Evolutionary conservation across 2,329 filamentous ascomycete genomes (phyloP).

Genomic region (Mariannaea sp.): DNA sequence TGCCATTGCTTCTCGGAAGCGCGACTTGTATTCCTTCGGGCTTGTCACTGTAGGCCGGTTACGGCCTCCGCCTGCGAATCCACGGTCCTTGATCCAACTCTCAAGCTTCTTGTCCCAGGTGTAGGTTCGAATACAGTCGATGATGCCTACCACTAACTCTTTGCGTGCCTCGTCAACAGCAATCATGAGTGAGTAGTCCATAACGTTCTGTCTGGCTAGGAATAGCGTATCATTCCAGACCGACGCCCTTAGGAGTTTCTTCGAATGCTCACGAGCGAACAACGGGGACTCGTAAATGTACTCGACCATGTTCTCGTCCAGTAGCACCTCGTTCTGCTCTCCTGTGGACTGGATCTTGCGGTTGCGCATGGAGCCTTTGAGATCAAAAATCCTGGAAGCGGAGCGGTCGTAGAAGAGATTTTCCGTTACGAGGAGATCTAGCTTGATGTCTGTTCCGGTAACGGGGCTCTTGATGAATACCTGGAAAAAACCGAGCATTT

Average conservation of each 20-base stretch:
- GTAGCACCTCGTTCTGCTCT: slow-evolving; percentile 91
- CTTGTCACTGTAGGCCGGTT: slow-evolving; percentile 94
- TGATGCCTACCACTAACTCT: slow-evolving; percentile 95
- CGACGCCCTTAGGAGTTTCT: slow-evolving; percentile 86
- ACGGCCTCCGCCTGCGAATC: slow-evolving; percentile 74
- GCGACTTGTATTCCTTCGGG: slow-evolving; percentile 95
- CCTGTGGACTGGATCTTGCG: slow-evolving; percentile 96
- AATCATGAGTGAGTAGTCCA: slow-evolving; percentile 99
- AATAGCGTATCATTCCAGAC: slow-evolving; percentile 99
- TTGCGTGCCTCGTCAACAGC: slow-evolving; percentile 89
- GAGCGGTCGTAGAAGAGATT: slow-evolving; percentile 96
- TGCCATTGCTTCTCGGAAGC: slow-evolving; percentile 96
- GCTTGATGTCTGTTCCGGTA: slow-evolving; percentile 91
- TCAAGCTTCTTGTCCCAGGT: slow-evolving; percentile 99
- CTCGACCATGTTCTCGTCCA: slow-evolving; percentile 99
- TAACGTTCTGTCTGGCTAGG: slow-evolving; percentile 91
- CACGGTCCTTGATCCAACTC: slow-evolving; percentile 98
- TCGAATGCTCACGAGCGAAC: slow-evolving; percentile 93
- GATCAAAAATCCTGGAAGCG: slow-evolving; percentile 88
- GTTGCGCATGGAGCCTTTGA: slow-evolving; percentile 98
- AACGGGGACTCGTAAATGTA: slow-evolving; percentile 98
- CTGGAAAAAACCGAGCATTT: slow-evolving; percentile 99
- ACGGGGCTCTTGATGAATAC: slow-evolving; percentile 94
- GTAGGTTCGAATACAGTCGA: slow-evolving; percentile 97
- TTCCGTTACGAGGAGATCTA: slow-evolving; percentile 94